phyloP scores from a whole-genome alignment of 164 flowering plant species.

The Kalanchoe fedtschenkoi region DNA sequence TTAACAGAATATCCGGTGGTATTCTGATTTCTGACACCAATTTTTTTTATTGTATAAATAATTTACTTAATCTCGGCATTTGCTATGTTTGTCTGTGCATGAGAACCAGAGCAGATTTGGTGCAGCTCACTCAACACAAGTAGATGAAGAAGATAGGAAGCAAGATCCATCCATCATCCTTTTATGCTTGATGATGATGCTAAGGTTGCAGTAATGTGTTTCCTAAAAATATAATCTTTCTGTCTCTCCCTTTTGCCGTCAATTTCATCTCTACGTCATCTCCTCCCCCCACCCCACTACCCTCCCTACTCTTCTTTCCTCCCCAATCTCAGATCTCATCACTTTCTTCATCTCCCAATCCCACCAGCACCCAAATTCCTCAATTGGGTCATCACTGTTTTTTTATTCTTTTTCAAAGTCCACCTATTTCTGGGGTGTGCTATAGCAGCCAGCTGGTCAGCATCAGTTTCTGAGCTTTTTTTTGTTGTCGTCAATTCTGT shows the following conservation, averaged over 20 bases:
- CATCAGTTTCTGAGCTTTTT: background rate
- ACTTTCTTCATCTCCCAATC: background rate
- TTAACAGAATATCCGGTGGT: no score
- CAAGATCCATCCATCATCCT: background rate
- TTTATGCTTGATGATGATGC: background rate
- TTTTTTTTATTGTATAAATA: no score
- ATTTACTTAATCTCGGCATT: no score
- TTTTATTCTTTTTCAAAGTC: background rate
- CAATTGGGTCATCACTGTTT: background rate
- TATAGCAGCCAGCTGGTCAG: no score
- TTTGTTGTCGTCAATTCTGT: background rate
- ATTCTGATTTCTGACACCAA: no score
- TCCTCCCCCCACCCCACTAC: no score
- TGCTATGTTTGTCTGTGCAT: no score
- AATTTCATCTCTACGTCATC: no score
- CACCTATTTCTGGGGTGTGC: background rate
- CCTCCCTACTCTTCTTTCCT: background rate
- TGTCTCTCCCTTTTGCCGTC: background rate
- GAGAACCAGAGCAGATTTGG: no score
- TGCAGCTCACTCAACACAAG: no score
- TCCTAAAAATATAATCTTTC: constrained; percentile 2
- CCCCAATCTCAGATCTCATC: background rate
- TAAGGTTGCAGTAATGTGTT: background rate
- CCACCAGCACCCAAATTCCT: background rate
- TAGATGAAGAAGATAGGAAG: background rate